Conservation (phyloP, 2,329 filamentous ascomycete species). For the Aspergillus sp. region DNA sequence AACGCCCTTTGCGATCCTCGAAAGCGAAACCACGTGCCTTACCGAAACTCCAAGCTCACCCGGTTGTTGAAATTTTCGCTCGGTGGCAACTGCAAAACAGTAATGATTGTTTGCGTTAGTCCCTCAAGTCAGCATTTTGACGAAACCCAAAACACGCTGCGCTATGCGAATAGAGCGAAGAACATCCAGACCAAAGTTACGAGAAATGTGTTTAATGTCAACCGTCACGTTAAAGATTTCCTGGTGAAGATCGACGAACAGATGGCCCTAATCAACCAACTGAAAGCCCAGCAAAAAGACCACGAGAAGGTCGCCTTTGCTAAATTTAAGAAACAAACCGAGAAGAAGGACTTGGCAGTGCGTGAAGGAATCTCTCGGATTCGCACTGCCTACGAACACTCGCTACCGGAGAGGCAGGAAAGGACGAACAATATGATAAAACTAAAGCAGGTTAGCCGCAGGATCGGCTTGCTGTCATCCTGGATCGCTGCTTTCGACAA, state of each 20-base stretch:
- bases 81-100: slow-evolving; percentile 96
- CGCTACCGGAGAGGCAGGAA: slow-evolving; percentile 73
- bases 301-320: slow-evolving; percentile 76
- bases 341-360: slow-evolving; percentile 74
- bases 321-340: slow-evolving; percentile 87
- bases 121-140: slow-evolving; percentile 96
- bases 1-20: slow-evolving; percentile 93
- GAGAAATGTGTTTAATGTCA: slow-evolving; percentile 98
- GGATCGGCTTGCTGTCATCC: slow-evolving; percentile 80
- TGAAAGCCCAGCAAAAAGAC: slow-evolving; percentile 90
- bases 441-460: slow-evolving; percentile 75
- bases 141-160: slow-evolving; percentile 95
- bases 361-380: slow-evolving; percentile 79
- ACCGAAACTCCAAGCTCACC: slow-evolving; percentile 96
- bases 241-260: slow-evolving; percentile 99
- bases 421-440: slow-evolving; percentile 78
- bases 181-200: slow-evolving; percentile 99
- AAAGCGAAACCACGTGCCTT: slow-evolving; percentile 91
- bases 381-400: slow-evolving; percentile 79
- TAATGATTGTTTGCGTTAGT: slow-evolving; percentile 99
- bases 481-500: slow-evolving; percentile 93
- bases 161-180: slow-evolving; percentile 96
- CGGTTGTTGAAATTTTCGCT: slow-evolving; percentile 94
- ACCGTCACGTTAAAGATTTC: slow-evolving; percentile 98
- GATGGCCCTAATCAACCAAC: slow-evolving; percentile 92